phyloP scores from a whole-genome alignment of 78 protist species.

The Neovahlkampfia damariscottae region DNA sequence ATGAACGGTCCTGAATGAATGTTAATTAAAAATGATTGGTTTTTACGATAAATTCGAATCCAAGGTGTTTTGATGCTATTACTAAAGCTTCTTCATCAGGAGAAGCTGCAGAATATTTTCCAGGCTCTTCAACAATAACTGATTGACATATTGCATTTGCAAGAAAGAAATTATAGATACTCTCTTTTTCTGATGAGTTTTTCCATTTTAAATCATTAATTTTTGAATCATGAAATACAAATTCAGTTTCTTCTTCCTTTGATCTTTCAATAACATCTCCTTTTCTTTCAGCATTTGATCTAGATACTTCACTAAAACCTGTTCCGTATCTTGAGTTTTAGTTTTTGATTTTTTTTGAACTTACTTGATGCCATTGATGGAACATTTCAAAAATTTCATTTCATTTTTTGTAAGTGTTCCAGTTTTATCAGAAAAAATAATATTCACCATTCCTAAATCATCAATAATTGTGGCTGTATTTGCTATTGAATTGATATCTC shows the following conservation, averaged over 20 bases:
- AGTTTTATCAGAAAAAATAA: constrained; percentile 66
- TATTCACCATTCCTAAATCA: constrained; percentile 76
- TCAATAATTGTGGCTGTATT: constrained; percentile 57
- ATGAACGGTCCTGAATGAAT: no score
- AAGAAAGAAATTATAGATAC: not conserved
- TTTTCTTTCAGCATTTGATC: not conserved
- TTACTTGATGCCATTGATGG: not conserved
- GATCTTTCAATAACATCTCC: not conserved
- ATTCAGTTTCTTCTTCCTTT: not conserved
- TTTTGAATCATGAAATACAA: not conserved
- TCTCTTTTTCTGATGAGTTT: not conserved
- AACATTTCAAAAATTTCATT: constrained; percentile 43
- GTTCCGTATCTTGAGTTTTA: no score
- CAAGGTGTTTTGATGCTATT: constrained; percentile 1
- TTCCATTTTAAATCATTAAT: not conserved
- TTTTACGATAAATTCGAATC: constrained; percentile 7
- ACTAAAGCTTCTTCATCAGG: constrained; percentile 66
- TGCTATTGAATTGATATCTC: constrained; percentile 18
- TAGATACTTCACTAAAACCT: constrained; percentile 23
- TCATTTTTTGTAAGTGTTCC: constrained; percentile 41
- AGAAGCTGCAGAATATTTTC: constrained; percentile 20
- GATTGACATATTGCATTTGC: constrained; percentile 16
- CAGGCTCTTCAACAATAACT: not conserved
- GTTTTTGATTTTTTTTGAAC: no score
- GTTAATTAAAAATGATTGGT: no score